Percentiles rank a stretch among this genome's conserved stretches.
phyloP scores from a whole-genome alignment of 257 asterid species.

The Ophiorrhiza pumila region DNA sequence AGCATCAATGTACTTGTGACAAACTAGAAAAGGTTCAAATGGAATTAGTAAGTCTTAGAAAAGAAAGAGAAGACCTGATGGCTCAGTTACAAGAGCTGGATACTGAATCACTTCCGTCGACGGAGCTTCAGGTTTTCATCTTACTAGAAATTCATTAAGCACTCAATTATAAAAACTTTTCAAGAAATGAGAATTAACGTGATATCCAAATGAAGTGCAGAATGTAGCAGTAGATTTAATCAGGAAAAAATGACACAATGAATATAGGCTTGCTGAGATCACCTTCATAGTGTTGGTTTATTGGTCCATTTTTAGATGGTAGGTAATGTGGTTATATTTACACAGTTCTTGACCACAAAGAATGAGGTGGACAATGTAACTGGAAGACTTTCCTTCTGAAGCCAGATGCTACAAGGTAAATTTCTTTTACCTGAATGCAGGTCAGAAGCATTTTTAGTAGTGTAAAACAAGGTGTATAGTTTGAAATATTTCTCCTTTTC shows the following conservation, averaged over 20 bases:
- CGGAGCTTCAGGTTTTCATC: slow-evolving; percentile 45
- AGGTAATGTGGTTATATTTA: slow-evolving; percentile 16
- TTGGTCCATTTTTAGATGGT: neutral
- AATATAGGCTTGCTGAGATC: neutral
- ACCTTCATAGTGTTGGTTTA: slow-evolving; percentile 5
- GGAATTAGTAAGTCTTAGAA: slow-evolving; percentile 45
- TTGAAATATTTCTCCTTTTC: neutral
- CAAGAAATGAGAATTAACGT: neutral
- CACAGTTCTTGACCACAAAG: slow-evolving; percentile 33
- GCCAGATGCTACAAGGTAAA: slow-evolving; percentile 42
- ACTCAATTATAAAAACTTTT: neutral
- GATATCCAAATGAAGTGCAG: neutral
- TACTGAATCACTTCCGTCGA: slow-evolving; percentile 20
- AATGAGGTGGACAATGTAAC: slow-evolving; percentile 43
- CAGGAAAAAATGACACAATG: slow-evolving; percentile 1
- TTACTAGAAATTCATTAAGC: slow-evolving; percentile 13
- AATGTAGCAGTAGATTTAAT: neutral
- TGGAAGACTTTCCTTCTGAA: slow-evolving; percentile 35
- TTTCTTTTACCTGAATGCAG: neutral
- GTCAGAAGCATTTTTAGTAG: neutral
- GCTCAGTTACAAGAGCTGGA: slow-evolving; percentile 38
- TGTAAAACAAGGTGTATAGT: neutral
- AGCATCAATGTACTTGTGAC: slow-evolving; percentile 28
- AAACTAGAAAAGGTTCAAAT: slow-evolving; percentile 43
- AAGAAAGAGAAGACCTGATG: slow-evolving; percentile 46